Conservation (phyloP, 73 alveolate genomes). For the Blepharisma japonicum region DNA sequence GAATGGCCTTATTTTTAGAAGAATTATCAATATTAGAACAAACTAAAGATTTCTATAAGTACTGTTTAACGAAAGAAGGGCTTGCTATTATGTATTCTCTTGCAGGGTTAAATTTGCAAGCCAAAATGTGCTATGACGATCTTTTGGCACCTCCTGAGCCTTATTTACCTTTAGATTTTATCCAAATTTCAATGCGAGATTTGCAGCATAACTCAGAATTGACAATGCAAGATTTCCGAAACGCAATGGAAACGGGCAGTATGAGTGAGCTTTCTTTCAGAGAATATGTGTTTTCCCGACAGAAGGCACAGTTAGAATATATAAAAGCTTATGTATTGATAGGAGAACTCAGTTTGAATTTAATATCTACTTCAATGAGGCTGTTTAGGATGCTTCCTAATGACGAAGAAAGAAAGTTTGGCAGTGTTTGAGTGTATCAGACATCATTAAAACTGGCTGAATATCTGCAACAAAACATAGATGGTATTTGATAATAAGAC, state of each 20-base stretch:
- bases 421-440: neutral
- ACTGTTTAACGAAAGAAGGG: constrained; percentile 11
- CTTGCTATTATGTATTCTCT: constrained; percentile 24
- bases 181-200: neutral
- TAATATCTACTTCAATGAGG: neutral
- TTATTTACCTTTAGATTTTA: neutral
- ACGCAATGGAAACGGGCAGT: neutral
- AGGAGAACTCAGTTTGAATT: constrained; percentile 10
- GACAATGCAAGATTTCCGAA: constrained; percentile 24
- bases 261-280: constrained; percentile 8
- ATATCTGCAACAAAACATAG: constrained; percentile 2
- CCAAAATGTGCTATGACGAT: neutral
- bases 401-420: neutral
- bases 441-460: constrained; percentile 8
- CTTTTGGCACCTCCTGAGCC: constrained; percentile 17
- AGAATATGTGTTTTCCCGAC: constrained; percentile 1
- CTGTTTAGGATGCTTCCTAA: neutral
- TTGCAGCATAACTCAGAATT: neutral
- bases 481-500: constrained; percentile 7
- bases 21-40: neutral
- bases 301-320: constrained; percentile 4
- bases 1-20: constrained; percentile 1
- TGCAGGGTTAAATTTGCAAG: constrained; percentile 8
- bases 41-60: constrained; percentile 7
- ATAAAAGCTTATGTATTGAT: neutral